Base-by-base conservation (phyloP, 2,329 filamentous ascomycete species). In the Ceratocystis destructans region DNA sequence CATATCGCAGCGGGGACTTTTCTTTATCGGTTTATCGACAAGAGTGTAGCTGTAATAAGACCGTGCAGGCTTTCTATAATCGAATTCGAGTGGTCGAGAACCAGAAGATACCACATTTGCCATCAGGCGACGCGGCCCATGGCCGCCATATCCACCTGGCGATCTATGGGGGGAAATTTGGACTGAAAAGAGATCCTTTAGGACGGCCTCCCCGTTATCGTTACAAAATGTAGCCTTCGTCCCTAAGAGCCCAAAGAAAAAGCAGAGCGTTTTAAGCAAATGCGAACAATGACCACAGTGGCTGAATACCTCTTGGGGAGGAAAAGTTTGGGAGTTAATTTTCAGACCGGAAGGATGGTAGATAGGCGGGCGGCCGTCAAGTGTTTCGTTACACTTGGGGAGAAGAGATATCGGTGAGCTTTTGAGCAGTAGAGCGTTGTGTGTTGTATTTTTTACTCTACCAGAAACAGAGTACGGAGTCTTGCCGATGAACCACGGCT, bases 221-320 rank as follows among this genome's bases (percentile, higher is more conserved):
- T 76, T 75, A 53, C 22, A 15, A 53, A 15, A 76, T 75, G 22
- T 78, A 74, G 5, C 76, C 12, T n/a, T 74, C 66, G 80, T 75
- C 65, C 87, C 84, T 12, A 37, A 37, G 33, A 67, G 86, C 85
- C 81, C 84, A 88, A 15, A 25, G 8, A 22, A 53, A 25, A 28
- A 93, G 77, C 5, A 93, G 77, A 71, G 88, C 89, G 69, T 86
- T 89, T 78, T 89, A 89, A 6, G 92, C 37, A 77, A 6, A 91
- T 75, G 1, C 84, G 84, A 31, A 92, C 81, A 20, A 82, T 82
- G 7, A 84, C 84, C 17, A 87, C 77, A 2, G 85, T 75, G 25
- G 88, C 79, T 0, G 89, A 73, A 2, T 89, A 77, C 12, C 83
- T 81, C 6, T 89, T 76, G 5, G 86, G 71, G 67, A 89, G 37